Base-by-base conservation (phyloP, 2,329 filamentous ascomycete genomes). In the Nannizziopsis barbatae region DNA sequence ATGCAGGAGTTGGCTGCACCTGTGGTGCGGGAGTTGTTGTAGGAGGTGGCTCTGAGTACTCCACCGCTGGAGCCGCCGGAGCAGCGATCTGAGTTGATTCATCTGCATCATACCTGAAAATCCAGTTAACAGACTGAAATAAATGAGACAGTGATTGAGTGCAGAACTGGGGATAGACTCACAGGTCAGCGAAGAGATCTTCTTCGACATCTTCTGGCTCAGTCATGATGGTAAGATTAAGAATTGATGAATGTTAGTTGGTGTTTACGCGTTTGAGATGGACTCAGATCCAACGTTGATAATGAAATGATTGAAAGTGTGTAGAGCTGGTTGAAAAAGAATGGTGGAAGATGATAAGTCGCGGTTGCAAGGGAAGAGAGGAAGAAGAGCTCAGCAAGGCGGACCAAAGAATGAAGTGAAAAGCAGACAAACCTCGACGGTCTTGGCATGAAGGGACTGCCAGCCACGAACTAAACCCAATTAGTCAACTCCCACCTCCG, bases 111-210 rank as follows among this genome's bases (percentile, higher is more conserved):
- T 84, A 84, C 52, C 81, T 84, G 54, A 43, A 45, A 49, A 31
- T 20, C 11, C 12, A 15, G n/a, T 36, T 27, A 45, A 33, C 31
- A 35, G 32, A 40, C 12, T 30, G 22, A 22, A 1, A 38, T 12
- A 35, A 8, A 33, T 5, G 5, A 35, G 8, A 11, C 3, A 20
- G 15, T 2, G 32, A 14, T 32, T 10, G 11, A 39, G 39, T 31
- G 12, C 33, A 45, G 14, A 11, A 9, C 11, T 15, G 12, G 11
- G 1, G 31, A 35, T 5, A 22, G 49, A 76, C 86, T 71, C 74
- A 95, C 88, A 95, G 79, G 71, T 95, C 89, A 60, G 88, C 88
- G 68, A 95, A 95, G 69, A 95, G 84, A 75, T 95, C 88, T 62
- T 95, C 89, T 58, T 95, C 88, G 57, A 87, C 81, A 57, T 86